Evolutionary conservation across 176 grass and related monocot genomes (phyloP), one percentile per base, ranked within the genome.

Genomic region (Tillandsia fasciculata): DNA sequence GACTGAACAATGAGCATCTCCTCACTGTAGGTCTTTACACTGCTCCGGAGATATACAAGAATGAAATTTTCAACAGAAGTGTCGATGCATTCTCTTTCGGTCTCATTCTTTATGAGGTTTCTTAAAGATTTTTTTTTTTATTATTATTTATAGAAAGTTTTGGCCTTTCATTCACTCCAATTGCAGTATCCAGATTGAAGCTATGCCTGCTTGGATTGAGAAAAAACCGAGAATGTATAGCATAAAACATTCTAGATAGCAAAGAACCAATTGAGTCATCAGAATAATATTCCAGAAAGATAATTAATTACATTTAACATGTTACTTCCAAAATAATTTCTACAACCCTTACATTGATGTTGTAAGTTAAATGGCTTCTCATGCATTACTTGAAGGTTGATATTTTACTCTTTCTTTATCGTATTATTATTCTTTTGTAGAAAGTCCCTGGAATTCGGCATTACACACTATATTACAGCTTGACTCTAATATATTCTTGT

Each of bases 81-180:
- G 87, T 99, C 1, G 95, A 99, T 22, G 77, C 82, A 17, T 99
- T 84, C 47, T 85, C 95, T 12, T 99, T 99, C 58, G 87, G 95
- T 64, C 86, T 99, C 50, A 90, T 99, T 77, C 74, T 99, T 8
- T 93, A 93, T 9, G 95, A 99, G 95, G 92, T 91, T 73, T 50
- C 53, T 51, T 49, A 11, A 23, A 59, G 8, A 48, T 61, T 13
- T 52, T 52, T 64, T 52, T 64, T 56, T 22, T 10, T 51, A 29
- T 51, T 5, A 13, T 20, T 20, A 15, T 49, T 11, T 12, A 49
- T 17, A 28, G 13, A 15, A 11, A 24, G 17, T 52, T 69, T 50
- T 26, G 14, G 23, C 2, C 5, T 66, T 61, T 50, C 3, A 3
- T 17, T 77, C 59, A 10, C 51, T 26, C 9, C 13, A 26, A 68